Evolutionary conservation across 148 eudicot genomes (phyloP).

Genomic region (Spergularia marina): DNA sequence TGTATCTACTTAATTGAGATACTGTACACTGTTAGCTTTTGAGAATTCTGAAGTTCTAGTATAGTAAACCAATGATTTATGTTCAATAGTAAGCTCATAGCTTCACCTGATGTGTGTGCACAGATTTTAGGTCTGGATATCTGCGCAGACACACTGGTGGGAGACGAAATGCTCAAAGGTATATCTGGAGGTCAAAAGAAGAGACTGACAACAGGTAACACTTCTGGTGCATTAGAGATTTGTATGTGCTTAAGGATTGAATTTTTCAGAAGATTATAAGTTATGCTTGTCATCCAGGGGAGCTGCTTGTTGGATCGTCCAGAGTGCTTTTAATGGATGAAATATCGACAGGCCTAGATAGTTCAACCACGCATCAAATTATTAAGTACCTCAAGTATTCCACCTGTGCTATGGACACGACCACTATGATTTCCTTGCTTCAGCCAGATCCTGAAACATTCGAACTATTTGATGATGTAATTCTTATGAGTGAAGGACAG

Average conservation of each 20-base stretch:
- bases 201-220: constrained; percentile 82
- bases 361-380: constrained; percentile 92
- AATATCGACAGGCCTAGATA: constrained; percentile 92
- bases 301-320: constrained; percentile 77
- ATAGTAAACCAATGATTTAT: not conserved
- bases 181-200: constrained; percentile 98
- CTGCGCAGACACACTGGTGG: constrained; percentile 89
- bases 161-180: constrained; percentile 95
- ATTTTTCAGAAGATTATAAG: not conserved
- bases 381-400: constrained; percentile 71
- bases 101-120: constrained; percentile 39
- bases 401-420: constrained; percentile 64
- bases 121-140: constrained; percentile 87
- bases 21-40: not conserved
- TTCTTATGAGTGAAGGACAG: constrained; percentile 80
- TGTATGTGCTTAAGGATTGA: not conserved
- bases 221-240: not conserved
- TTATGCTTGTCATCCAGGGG: constrained; percentile 47
- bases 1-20: not conserved
- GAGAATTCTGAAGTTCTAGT: not conserved
- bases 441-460: constrained; percentile 96
- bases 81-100: not conserved
- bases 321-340: constrained; percentile 90
- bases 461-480: constrained; percentile 81
- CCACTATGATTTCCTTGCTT: constrained; percentile 75